Evolutionary conservation across 495 filamentous ascomycete species (phyloP).

Genomic region (Tetracladium setigerum): DNA sequence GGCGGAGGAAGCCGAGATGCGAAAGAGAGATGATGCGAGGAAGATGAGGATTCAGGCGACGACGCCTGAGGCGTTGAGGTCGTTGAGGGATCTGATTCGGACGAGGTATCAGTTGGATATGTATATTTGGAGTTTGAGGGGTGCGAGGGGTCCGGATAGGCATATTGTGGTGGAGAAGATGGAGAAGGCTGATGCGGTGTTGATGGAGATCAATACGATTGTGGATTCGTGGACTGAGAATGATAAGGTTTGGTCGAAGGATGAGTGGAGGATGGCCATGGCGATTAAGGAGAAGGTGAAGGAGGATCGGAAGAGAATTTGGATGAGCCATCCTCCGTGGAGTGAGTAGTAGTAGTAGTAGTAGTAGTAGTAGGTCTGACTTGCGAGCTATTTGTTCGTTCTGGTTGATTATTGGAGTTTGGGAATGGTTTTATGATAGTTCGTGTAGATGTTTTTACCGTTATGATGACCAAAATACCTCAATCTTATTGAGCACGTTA

Average conservation of each 20-base stretch:
- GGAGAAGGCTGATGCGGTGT: constrained; percentile 1
- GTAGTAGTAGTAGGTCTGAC: too few species aligned
- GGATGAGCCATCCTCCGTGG: not conserved
- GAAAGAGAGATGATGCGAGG: not conserved
- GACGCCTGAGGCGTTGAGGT: not conserved
- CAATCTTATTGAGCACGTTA: too few species aligned
- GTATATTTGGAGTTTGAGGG: not conserved
- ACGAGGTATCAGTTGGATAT: constrained; percentile 1
- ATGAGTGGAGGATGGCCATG: not conserved
- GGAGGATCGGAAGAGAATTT: not conserved
- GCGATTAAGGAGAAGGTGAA: not conserved
- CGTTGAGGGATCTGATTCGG: not conserved
- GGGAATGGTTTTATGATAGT: too few species aligned
- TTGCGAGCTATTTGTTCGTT: too few species aligned
- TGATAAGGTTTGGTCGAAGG: too few species aligned
- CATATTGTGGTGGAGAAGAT: constrained; percentile 1
- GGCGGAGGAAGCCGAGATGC: too few species aligned
- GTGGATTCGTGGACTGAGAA: not conserved
- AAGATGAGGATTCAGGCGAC: not conserved
- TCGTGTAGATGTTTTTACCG: too few species aligned
- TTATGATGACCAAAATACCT: too few species aligned
- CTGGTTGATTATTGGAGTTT: too few species aligned
- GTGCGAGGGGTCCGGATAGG: not conserved
- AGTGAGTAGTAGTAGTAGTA: too few species aligned
- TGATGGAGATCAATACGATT: not conserved